Base-by-base conservation (phyloP, 192 early-diverging fungal species). In the Chytriomyces sp. region DNA sequence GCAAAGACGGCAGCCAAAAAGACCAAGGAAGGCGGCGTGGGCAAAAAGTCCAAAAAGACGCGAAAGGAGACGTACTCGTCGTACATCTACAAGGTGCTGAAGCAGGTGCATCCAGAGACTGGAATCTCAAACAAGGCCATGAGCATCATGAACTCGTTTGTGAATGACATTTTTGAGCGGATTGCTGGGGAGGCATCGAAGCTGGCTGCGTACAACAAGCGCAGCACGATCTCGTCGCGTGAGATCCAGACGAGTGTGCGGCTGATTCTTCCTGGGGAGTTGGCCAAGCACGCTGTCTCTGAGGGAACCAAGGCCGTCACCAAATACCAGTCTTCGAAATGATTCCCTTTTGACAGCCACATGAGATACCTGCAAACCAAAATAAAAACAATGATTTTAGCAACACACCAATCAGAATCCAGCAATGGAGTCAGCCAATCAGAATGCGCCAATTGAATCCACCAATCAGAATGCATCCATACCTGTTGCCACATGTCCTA, bases 281-380 rank as follows among this genome's bases (percentile, higher is more conserved):
- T 97, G 63, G 93, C 94, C 86, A 95, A 94, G 88, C 95, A 97
- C 88, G 95, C 95, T 80, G 94, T 97, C 78, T 97, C 96, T 77
- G 96, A 96, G 89, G 96, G 95, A 74, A 96, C 95, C 90, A 97
- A 97, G 91, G 96, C 96, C 76, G 94, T 96, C 82, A 95, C 94
- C 85, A 68, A 68, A 46, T 68, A 68, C 67, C 67, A 68, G 46
- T 68, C 67, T 16, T 45, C 67, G 3, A 68, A 68, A 47, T 68
- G 4, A 68, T 57, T 57, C n/a, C 10, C 53, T n/a, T n/a, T n/a
- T 57, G 53, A 57, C 10, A 57, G 53, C 53, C 53, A 57, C 10
- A 5, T 60, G 57, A n/a, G 1, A 60, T 35, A 35, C 35, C 35
- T 35, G 28, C 28, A 35, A 35, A 35, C 28, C 28, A 35, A 35